phyloP scores from a whole-genome alignment of 1,284 basidiomycete genomes.

The Anthracocystis walkeri region DNA sequence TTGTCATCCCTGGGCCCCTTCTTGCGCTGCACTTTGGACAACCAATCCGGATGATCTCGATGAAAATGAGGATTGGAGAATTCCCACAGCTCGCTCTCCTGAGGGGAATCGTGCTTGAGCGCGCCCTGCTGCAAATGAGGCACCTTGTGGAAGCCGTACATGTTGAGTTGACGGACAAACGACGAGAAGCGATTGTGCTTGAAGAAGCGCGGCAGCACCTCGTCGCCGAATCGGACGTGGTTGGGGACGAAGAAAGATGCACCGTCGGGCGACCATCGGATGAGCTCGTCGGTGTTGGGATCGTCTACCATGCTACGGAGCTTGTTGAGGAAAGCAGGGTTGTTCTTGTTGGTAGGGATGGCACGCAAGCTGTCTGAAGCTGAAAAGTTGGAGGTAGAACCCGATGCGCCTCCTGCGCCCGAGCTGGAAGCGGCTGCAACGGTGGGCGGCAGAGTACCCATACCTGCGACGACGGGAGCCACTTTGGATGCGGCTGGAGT shows the following conservation, averaged over 20 bases:
- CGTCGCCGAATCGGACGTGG: conserved; percentile 89
- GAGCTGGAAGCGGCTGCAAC: conserved; percentile 17
- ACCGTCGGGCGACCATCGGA: conserved; percentile 88
- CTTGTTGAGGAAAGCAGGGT: conserved; percentile 92
- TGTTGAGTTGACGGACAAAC: conserved; percentile 88
- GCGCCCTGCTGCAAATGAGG: conserved; percentile 94
- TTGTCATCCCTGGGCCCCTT: conserved; percentile 69
- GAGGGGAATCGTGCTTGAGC: conserved; percentile 72
- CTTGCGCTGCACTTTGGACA: conserved; percentile 86
- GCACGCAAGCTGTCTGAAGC: conserved; percentile 33
- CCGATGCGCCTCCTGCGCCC: conserved; percentile 11
- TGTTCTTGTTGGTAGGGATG: conserved; percentile 62
- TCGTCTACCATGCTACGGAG: conserved; percentile 91
- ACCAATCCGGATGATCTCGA: conserved; percentile 86
- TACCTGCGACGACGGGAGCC: conserved; percentile 43
- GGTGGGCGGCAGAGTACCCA: conserved; percentile 40
- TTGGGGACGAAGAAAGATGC: conserved; percentile 94
- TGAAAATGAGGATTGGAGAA: conserved; percentile 91
- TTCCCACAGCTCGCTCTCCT: conserved; percentile 89
- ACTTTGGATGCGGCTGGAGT: conserved; percentile 12
- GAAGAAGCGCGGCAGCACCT: conserved; percentile 72
- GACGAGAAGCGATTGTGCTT: conserved; percentile 80
- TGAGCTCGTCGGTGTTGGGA: conserved; percentile 81
- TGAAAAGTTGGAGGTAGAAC: conserved; percentile 15
- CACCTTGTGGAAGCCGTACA: conserved; percentile 73